Percentiles rank a stretch among this genome's conserved stretches.
Conservation (phyloP, 2,329 filamentous ascomycete genomes). For the Fusarium xylarioides region DNA sequence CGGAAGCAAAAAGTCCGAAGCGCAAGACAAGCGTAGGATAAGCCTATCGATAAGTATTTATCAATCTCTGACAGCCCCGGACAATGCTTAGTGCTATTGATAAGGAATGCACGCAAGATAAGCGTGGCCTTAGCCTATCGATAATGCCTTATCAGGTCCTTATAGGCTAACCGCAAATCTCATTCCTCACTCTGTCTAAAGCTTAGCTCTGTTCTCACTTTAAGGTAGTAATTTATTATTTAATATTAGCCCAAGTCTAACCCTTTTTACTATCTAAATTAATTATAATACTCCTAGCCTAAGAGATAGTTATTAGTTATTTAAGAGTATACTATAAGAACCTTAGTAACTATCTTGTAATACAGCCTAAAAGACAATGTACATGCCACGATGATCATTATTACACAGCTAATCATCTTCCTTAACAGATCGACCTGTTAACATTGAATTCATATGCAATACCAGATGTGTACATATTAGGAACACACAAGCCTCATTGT, state of each 20-base stretch:
- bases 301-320: accelerated
- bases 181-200: no score
- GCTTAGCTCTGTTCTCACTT: no score
- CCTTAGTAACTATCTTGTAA: accelerated
- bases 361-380: accelerated
- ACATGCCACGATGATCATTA: no score
- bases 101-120: neutral
- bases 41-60: no score
- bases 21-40: no score
- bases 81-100: no score
- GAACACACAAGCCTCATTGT: no score
- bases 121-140: accelerated
- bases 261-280: accelerated
- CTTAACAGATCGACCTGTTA: no score
- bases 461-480: no score
- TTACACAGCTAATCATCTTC: no score
- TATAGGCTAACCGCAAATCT: no score
- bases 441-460: neutral
- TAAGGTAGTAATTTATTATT: neutral
- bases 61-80: no score
- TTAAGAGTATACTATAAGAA: accelerated
- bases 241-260: accelerated
- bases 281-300: accelerated
- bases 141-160: neutral
- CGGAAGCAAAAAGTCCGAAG: neutral